Evolutionary conservation across 495 filamentous ascomycete genomes (phyloP), one percentile per base, ranked within the genome.

Genomic region (Melanomma pulvis-pyrius): DNA sequence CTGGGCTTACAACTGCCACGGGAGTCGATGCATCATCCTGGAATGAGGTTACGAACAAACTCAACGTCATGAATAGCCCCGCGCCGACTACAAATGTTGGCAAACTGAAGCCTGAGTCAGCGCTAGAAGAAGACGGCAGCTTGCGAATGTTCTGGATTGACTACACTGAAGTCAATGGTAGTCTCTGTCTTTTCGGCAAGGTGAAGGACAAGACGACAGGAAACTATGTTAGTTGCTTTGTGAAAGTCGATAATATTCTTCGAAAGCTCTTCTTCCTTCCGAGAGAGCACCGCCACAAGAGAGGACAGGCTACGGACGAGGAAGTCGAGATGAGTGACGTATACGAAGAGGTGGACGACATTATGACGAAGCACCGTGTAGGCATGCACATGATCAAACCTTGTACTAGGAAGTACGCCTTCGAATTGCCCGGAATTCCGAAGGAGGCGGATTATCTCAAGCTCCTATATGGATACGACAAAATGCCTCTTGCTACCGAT

Each of bases 91-190:
- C 82, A 25, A 80, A 74, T 11, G 83, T 90, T 74, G 93, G 92
- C 9, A 98, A 97, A 75, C 77, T 96, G 21, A 84, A 87, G 48
- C 82, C 91, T 21, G 83, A 88, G 65, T 88, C 94, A 74, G 92
- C 90, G 19, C 83, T 94, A 30, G 94, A 98, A 73, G 86, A 89
- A 67, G 92, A 98, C 73, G 94, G 96, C 24, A 93, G 89, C 70
- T 80, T 98, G 19, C 89, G 88, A 69, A 89, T 98, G 81, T 98
- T 97, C 78, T 98, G 94, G 94, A 86, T 92, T 13, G 94, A 98
- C 74, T 98, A 96, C 70, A 92, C 91, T 0, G 94, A 98, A 74
- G 80, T 97, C 75, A 92, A 93, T 73, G 96, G 93, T 46, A 91
- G 87, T 67, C 80, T 98, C 2, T 97, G 92, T 75, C 83, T 98